Evolutionary conservation across 129 eudicot species (phyloP), one percentile per base, ranked within the genome.

Genomic region (Flaveria bidentis): DNA sequence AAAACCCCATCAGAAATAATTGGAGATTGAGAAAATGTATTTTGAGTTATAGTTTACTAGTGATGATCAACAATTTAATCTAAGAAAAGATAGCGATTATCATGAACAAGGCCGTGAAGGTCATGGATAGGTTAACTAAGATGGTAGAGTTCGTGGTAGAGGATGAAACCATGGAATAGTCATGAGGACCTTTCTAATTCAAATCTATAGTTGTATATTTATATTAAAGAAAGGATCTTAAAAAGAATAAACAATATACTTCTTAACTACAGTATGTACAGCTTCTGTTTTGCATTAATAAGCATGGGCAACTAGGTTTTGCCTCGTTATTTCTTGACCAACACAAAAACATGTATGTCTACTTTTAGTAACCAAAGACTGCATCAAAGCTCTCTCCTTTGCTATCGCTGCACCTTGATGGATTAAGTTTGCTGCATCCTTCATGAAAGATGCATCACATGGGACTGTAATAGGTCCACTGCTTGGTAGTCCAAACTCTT

Each of bases 401-500:
- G 63, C 76, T 61, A 65, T 25, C 10, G 75, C 44, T 8, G 72
- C 53, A 10, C 52, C n/a, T 15, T 41, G 53, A 4, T 62, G 46
- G 60, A 80, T 44, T 53, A 80, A 56, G 58, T 41, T 80, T 44
- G 67, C 53, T 7, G 46, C 84, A 69, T 77, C 76, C 65, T 72
- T 67, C 82, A 82, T 72, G 46, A 77, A 78, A 2, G 56, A 30
- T n/a, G 82, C 77, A 78, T 82, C 82, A 67, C 82, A 82, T 3
- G 82, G 80, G 75, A 82, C 56, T n/a, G 70, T 84, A 50, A 76
- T 76, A 0, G 82, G 84, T 23, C 82, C 68, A 7, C 76, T 51
- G 26, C 64, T 30, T 51, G 78, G 30, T 15, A 79, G 75, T 10
- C 91, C 88, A 56, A 78, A 87, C 74, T 78, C 91, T 70, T 87